phyloP scores from a whole-genome alignment of 2,329 filamentous ascomycete species.

The Bipolaris victoriae region DNA sequence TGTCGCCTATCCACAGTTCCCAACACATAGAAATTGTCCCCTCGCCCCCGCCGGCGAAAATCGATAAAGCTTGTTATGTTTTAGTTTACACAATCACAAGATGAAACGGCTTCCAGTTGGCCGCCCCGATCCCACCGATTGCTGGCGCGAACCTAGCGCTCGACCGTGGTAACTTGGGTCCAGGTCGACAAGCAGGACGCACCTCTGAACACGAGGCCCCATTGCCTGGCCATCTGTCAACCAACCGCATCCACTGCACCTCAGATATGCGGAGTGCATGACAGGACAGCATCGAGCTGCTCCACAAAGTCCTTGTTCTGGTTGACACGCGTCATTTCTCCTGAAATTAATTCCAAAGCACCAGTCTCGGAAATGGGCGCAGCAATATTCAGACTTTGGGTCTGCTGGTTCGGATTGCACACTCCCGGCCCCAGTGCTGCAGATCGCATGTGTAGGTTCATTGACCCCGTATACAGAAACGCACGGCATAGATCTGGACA shows the following conservation, averaged over 20 bases:
- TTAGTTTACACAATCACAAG: conserved; percentile 25
- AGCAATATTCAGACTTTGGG: conserved; percentile 4
- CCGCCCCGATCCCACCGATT: conserved; percentile 13
- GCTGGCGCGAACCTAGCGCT: conserved; percentile 17
- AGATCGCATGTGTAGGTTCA: neutral
- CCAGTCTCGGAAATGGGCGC: neutral
- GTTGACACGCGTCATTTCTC: conserved; percentile 9
- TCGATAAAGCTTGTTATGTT: conserved; percentile 40
- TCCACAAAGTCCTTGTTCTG: neutral
- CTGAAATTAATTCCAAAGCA: conserved; percentile 1
- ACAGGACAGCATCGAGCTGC: conserved; percentile 8
- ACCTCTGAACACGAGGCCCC: neutral
- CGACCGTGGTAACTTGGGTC: conserved; percentile 3
- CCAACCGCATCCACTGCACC: conserved; percentile 7
- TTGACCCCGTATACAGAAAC: neutral
- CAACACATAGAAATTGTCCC: conserved; percentile 20
- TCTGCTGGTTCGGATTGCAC: conserved; percentile 2
- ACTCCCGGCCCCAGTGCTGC: conserved; percentile 3
- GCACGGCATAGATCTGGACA: conserved; percentile 1
- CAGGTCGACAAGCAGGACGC: conserved; percentile 3
- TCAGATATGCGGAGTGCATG: neutral
- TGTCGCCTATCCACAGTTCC: conserved; percentile 22
- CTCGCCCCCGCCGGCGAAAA: conserved; percentile 20
- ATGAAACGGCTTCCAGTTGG: conserved; percentile 26
- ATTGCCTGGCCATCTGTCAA: conserved; percentile 9